These are phyloP conservation scores for Peronospora farinosa DNA, from an alignment of 352 stramenopile species.

Conservation along the genomic window DNA sequence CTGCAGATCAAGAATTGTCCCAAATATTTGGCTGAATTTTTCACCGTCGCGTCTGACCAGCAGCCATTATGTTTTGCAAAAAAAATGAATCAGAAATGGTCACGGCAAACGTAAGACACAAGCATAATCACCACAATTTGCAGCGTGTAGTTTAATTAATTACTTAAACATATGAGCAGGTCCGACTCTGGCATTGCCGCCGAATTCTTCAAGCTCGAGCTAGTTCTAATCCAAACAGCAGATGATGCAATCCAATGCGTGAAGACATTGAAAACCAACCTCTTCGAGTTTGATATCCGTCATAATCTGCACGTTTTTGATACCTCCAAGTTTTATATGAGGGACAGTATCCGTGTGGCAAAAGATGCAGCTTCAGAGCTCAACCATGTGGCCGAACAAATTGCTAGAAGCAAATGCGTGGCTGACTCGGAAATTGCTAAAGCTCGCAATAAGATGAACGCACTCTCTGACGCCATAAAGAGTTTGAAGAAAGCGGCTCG, in stretches of 20 bases:
- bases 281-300: constrained; percentile 19
- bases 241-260: constrained; percentile 16
- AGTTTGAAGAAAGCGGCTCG: constrained; percentile 18
- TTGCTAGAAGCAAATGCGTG: constrained; percentile 8
- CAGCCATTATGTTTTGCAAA: too few relatives aligned
- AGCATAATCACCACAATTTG: too few relatives aligned
- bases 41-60: too few relatives aligned
- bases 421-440: constrained; percentile 18
- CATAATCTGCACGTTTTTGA: constrained; percentile 20
- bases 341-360: constrained; percentile 12
- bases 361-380: constrained; percentile 21
- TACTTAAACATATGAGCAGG: constrained; percentile 10
- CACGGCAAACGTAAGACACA: too few relatives aligned
- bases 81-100: too few relatives aligned
- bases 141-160: too few relatives aligned
- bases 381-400: constrained; percentile 14
- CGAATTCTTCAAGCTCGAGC: constrained; percentile 15
- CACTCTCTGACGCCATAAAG: constrained; percentile 6
- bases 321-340: constrained; percentile 17
- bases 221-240: constrained; percentile 17
- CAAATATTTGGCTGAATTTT: too few relatives aligned
- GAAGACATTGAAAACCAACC: constrained; percentile 20
- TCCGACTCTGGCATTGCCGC: constrained; percentile 6
- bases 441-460: constrained; percentile 14
- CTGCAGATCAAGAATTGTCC: too few relatives aligned